Evolutionary conservation across 2,329 filamentous ascomycete genomes (phyloP).

Genomic region (Aspergillus oerlinghausenensis): DNA sequence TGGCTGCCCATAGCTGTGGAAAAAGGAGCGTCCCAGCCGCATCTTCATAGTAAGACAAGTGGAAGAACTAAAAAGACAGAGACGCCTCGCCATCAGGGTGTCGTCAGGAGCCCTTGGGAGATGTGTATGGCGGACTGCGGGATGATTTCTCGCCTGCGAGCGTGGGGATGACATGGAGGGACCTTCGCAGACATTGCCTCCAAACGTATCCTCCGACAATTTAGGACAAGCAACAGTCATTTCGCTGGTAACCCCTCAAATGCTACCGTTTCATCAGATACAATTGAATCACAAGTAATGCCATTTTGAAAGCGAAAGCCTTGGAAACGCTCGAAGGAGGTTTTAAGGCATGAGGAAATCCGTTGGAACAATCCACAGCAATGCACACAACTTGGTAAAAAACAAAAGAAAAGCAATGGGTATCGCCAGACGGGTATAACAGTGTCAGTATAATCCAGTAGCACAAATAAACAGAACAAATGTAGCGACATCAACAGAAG

Average conservation of each 20-base stretch:
- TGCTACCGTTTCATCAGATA: conserved; percentile 16
- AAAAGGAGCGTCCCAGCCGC: conserved; percentile 17
- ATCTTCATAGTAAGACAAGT: conserved; percentile 17
- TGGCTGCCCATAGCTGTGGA: not conserved
- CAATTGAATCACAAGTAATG: conserved; percentile 7
- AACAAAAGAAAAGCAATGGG: conserved; percentile 15
- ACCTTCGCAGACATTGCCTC: not conserved
- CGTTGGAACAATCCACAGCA: conserved; percentile 7
- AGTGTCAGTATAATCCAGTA: conserved; percentile 11
- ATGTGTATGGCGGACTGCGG: not conserved
- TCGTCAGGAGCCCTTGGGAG: conserved; percentile 8
- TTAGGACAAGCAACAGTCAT: conserved; percentile 16
- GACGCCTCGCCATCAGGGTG: conserved; percentile 4
- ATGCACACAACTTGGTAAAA: conserved; percentile 10
- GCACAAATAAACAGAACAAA: conserved; percentile 10
- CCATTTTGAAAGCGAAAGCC: not conserved
- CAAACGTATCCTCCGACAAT: conserved; percentile 12
- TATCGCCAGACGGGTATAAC: conserved; percentile 22
- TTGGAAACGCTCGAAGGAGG: conserved; percentile 1
- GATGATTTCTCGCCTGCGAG: not conserved
- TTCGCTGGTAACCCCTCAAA: conserved; percentile 18
- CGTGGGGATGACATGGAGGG: not conserved
- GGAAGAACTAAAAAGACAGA: conserved; percentile 17
- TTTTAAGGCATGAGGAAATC: conserved; percentile 9
- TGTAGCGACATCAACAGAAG: conserved; percentile 1